Evolutionary conservation across 345 rosid genomes (phyloP).

Genomic region (rapeseed (Brassica napus)): DNA sequence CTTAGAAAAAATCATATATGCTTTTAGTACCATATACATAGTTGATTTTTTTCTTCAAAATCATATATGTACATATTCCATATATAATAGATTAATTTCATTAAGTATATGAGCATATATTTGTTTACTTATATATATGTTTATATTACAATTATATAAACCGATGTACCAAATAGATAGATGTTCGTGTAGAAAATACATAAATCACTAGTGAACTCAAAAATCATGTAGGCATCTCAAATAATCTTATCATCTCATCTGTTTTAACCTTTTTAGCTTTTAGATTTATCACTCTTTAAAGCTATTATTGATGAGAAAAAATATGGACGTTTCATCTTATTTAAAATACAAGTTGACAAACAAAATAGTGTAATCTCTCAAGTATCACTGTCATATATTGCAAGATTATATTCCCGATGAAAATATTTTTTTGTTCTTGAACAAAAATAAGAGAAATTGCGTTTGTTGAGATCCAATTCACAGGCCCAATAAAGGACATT

Average conservation of each 20-base stretch:
- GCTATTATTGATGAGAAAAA: neutral
- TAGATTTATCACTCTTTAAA: neutral
- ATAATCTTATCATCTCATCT: conserved; percentile 6
- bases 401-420: neutral
- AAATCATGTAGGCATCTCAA: neutral
- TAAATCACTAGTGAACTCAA: neutral
- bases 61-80: neutral
- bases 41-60: neutral
- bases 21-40: neutral
- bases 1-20: neutral
- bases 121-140: neutral
- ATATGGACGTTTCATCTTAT: neutral
- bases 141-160: neutral
- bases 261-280: neutral
- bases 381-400: neutral
- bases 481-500: neutral
- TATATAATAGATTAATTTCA: neutral
- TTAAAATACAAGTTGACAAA: neutral
- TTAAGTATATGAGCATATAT: too few relatives aligned
- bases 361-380: conserved; percentile 12
- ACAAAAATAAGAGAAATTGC: neutral
- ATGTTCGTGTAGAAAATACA: neutral
- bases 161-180: neutral
- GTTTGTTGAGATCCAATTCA: neutral
- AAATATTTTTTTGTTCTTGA: neutral